Evolutionary conservation across 495 filamentous ascomycete genomes (phyloP), one percentile per base, ranked within the genome.

Genomic region (Aspergillus indologenus): DNA sequence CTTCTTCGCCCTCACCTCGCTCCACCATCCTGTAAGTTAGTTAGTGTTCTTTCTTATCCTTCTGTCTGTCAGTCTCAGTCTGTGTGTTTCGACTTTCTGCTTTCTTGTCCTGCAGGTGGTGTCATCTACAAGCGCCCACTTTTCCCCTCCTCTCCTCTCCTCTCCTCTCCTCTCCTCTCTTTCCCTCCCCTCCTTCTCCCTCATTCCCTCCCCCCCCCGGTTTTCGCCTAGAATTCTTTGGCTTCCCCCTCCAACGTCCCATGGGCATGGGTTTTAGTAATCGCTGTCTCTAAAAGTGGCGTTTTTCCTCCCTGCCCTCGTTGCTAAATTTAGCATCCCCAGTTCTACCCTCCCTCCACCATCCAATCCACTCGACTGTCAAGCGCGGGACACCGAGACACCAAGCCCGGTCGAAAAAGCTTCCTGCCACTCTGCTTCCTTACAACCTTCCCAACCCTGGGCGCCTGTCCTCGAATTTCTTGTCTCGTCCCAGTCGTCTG

Each of bases 241-340:
- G 34, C 34, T 40, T 40, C 18, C 48, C 40, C 20, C 34, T 56
- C 45, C 45, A 19, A 23, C 44, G 56, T 55, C 45, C 29, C 24
- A 31, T 50, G 24, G 53, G 54, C 24, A 31, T 50, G 24, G 53
- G 54, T 51, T 46, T 60, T 57, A 65, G 68, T 68, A 63, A 59
- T 70, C 61, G 60, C 54, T 59, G 60, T 67, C 59, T 63, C 64
- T 66, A 62, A 67, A 68, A 68, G 44, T 67, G 48, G 61, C 58
- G 58, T 61, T 56, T 55, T 52, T 40, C 53, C 54, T 52, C 43
- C 67, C 68, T 69, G 48, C 48, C 48, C 48, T 51, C 48, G 48
- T 51, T 51, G 70, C 72, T 75, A 75, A 71, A 72, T 69, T 75
- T 75, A 75, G 73, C 64, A 74, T 54, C 56, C 58, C 58, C 47